Evolutionary conservation across 2,329 filamentous ascomycete species (phyloP).

Genomic region (Phialophora expanda): DNA sequence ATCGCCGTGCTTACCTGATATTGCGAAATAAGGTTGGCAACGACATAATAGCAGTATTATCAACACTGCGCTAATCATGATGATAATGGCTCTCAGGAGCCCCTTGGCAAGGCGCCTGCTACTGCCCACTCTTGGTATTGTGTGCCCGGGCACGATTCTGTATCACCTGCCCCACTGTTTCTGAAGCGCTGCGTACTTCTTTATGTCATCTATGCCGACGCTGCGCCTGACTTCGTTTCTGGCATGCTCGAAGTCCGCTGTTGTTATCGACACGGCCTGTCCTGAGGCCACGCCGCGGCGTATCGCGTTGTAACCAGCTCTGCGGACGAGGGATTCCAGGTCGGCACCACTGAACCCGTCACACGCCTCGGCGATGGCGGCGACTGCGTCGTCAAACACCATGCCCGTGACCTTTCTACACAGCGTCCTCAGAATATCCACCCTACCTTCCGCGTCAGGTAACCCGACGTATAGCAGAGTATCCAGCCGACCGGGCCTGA

Average conservation of each 20-base stretch:
- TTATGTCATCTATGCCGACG: conserved; percentile 61
- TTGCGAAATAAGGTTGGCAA: neutral
- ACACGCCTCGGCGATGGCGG: conserved; percentile 72
- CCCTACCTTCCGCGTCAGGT: conserved; percentile 76
- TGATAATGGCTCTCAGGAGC: neutral
- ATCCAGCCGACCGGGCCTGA: conserved; percentile 86
- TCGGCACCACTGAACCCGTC: conserved; percentile 77
- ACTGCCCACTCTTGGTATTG: neutral
- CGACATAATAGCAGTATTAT: neutral
- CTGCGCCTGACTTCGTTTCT: conserved; percentile 35
- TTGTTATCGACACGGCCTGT: conserved; percentile 21
- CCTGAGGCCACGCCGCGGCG: conserved; percentile 40
- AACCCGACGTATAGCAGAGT: conserved; percentile 89
- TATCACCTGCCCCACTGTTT: conserved; percentile 51
- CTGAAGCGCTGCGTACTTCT: conserved; percentile 62
- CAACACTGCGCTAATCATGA: conserved; percentile 1
- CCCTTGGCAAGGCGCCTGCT: neutral
- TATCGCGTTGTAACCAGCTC: conserved; percentile 64
- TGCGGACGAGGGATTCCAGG: conserved; percentile 62
- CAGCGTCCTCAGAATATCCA: conserved; percentile 79
- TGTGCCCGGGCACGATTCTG: neutral
- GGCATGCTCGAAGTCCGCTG: conserved; percentile 35
- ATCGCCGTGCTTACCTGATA: conserved; percentile 2
- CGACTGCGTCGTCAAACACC: conserved; percentile 61
- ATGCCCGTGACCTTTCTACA: conserved; percentile 56